A percentile compares a stretch with the other conserved stretches of the same genome.
Conservation (phyloP, 2,329 filamentous ascomycete species). For the Calonectria honghensis region DNA sequence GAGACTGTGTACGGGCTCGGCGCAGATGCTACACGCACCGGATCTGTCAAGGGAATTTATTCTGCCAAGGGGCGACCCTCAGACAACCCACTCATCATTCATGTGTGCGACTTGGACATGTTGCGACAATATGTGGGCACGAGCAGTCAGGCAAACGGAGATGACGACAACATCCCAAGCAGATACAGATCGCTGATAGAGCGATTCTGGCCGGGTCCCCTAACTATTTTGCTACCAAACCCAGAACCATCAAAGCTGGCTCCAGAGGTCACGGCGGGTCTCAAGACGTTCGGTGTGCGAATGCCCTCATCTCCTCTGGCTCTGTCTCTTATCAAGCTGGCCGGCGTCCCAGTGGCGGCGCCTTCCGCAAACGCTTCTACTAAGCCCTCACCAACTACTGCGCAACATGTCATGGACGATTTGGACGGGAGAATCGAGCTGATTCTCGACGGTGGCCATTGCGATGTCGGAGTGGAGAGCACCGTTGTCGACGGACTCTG, state of each 20-base stretch:
- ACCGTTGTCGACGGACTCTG: slow-evolving; percentile 96
- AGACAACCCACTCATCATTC: slow-evolving; percentile 97
- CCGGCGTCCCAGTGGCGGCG: slow-evolving; percentile 87
- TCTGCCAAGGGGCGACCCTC: slow-evolving; percentile 91
- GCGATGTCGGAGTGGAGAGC: slow-evolving; percentile 93
- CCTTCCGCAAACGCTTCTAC: slow-evolving; percentile 97
- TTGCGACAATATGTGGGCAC: slow-evolving; percentile 76
- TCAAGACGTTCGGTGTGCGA: slow-evolving; percentile 89
- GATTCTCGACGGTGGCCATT: slow-evolving; percentile 92
- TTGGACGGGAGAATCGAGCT: slow-evolving; percentile 87
- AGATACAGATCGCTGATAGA: slow-evolving; percentile 88
- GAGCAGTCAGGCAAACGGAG: slow-evolving; percentile 46
- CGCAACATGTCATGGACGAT: slow-evolving; percentile 91
- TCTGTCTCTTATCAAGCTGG: slow-evolving; percentile 87
- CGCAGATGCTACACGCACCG: slow-evolving; percentile 93
- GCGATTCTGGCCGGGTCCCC: slow-evolving; percentile 93
- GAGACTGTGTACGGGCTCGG: slow-evolving; percentile 98
- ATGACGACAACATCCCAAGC: slow-evolving; percentile 74
- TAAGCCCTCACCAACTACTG: slow-evolving; percentile 92
- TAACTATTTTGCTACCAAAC: slow-evolving; percentile 92
- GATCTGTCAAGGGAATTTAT: slow-evolving; percentile 93
- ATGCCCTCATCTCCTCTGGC: slow-evolving; percentile 93
- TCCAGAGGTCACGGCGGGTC: slow-evolving; percentile 91
- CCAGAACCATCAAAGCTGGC: slow-evolving; percentile 83
- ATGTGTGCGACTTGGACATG: slow-evolving; percentile 88